Evolutionary conservation across 2,329 filamentous ascomycete species (phyloP).

Genomic region (Penicillium sp.): DNA sequence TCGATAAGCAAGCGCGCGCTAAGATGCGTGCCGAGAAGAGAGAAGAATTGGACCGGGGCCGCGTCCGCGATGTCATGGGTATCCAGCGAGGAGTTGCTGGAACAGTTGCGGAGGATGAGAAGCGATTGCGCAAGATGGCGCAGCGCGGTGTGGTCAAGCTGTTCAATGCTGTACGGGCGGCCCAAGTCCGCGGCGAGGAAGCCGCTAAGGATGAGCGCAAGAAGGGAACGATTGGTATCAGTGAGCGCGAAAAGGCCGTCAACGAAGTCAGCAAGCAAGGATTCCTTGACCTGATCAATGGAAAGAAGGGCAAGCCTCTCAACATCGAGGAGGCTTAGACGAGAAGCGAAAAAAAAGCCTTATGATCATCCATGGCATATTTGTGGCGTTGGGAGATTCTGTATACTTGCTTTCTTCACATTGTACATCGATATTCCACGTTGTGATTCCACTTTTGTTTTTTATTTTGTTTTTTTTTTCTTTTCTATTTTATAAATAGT

Average conservation of each 20-base stretch:
- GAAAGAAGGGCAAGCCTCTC: constrained; percentile 56
- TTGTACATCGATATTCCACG: constrained; percentile 27
- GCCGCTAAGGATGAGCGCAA: constrained; percentile 68
- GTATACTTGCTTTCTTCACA: constrained; percentile 22
- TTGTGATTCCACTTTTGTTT: constrained; percentile 1
- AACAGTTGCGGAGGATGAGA: constrained; percentile 70
- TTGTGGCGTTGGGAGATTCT: constrained; percentile 37
- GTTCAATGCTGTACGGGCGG: constrained; percentile 92
- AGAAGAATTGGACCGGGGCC: constrained; percentile 79
- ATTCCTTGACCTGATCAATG: constrained; percentile 85
- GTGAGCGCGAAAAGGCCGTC: constrained; percentile 80
- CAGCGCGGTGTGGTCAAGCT: constrained; percentile 93
- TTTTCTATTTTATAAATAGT: constrained; percentile 18
- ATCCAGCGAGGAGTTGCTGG: constrained; percentile 59
- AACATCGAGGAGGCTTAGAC: constrained; percentile 48
- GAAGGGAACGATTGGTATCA: constrained; percentile 77
- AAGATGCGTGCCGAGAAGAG: constrained; percentile 82
- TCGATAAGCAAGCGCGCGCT: constrained; percentile 79
- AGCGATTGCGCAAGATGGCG: constrained; percentile 80
- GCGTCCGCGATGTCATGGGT: constrained; percentile 83
- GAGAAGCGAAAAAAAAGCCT: constrained; percentile 21
- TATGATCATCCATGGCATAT: constrained; percentile 36
- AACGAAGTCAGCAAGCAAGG: constrained; percentile 98
- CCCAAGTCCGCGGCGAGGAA: constrained; percentile 85
- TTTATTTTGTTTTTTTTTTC: not conserved